Base-by-base conservation (phyloP, 2,329 filamentous ascomycete genomes). In the Colletotrichum tamarilloi region DNA sequence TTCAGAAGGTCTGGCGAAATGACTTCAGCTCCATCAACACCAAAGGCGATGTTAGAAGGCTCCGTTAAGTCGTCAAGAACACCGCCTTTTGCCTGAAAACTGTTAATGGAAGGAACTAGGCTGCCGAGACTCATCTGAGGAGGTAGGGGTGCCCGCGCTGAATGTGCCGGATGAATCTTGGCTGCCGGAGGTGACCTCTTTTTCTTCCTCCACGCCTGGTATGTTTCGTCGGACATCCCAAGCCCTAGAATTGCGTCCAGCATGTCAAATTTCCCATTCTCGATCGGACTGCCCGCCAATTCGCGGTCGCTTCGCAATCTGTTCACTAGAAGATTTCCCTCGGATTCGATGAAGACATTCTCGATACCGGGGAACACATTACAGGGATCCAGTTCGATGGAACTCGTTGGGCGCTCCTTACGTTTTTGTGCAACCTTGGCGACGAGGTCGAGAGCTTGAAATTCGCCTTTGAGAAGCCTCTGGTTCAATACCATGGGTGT, bases 311-410 rank as follows among this genome's bases (percentile, higher is more conserved):
- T 26, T 28, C 6, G 26, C 42, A 12, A 9, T 35, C 46, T 24
- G 24, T 67, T 59, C 9, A 52, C 19, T 6, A 59, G 19, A 22
- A 5, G 55, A 16, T 9, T 35, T 1, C 62, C 32, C 5, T 24
- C 62, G 2, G 14, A 26, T 24, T n/a, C 14, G 14, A 56, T 24
- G 12, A 38, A 26, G 6, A 24, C 11, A 6, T 22, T 5, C 14
- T 71, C 68, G 16, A 67, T 67, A 5, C 63, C 68, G 2, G 26
- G 46, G 30, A 67, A 67, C 9, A 55, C 30, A 8, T n/a, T 56
- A 4, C 24, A 24, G 0, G 63, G 63, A 3, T 71, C 68, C 1
- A 71, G 30, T 1, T 62, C 24, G n/a, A 56, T 32, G 2, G 32
- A 2, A 5, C 42, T 67, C n/a, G 56, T 71, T 4, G 35, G 55